Conservation (phyloP, 805 yeast genomes). For the Priceomyces melissophilus region DNA sequence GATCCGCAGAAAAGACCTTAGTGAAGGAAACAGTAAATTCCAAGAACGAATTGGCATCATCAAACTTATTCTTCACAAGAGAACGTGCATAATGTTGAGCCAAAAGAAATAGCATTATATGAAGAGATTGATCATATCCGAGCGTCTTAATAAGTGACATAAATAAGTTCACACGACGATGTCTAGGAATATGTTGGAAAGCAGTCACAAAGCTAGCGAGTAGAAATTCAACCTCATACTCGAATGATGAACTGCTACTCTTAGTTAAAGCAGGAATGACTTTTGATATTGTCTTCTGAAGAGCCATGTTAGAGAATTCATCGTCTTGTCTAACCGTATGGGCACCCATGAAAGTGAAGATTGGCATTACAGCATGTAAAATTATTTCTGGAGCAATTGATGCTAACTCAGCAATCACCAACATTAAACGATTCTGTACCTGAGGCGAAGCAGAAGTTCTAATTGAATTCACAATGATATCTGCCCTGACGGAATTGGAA, state of each 20-base stretch:
- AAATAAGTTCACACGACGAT: constrained; percentile 84
- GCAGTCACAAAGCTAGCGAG: constrained; percentile 91
- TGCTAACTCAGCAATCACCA: constrained; percentile 86
- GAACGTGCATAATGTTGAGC: constrained; percentile 64
- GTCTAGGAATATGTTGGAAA: constrained; percentile 92
- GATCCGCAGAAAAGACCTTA: constrained; percentile 62
- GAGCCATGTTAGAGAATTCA: constrained; percentile 87
- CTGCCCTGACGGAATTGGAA: constrained; percentile 74
- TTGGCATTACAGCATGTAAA: constrained; percentile 97
- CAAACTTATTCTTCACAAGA: constrained; percentile 50
- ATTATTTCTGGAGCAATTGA: constrained; percentile 86
- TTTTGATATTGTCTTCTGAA: constrained; percentile 83
- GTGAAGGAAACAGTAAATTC: constrained; percentile 74
- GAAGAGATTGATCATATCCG: constrained; percentile 64
- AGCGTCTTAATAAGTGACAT: constrained; percentile 74
- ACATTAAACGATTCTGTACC: constrained; percentile 81
- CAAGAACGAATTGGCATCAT: constrained; percentile 63
- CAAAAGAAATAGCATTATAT: constrained; percentile 69
- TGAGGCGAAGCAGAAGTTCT: constrained; percentile 90
- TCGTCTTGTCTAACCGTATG: constrained; percentile 96
- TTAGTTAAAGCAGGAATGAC: constrained; percentile 82
- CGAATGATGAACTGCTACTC: constrained; percentile 42
- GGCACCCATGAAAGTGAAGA: constrained; percentile 98
- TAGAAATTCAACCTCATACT: constrained; percentile 74
- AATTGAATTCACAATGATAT: constrained; percentile 84